phyloP scores from a whole-genome alignment of 768 basidiomycete genomes.

The Mycena rosella region DNA sequence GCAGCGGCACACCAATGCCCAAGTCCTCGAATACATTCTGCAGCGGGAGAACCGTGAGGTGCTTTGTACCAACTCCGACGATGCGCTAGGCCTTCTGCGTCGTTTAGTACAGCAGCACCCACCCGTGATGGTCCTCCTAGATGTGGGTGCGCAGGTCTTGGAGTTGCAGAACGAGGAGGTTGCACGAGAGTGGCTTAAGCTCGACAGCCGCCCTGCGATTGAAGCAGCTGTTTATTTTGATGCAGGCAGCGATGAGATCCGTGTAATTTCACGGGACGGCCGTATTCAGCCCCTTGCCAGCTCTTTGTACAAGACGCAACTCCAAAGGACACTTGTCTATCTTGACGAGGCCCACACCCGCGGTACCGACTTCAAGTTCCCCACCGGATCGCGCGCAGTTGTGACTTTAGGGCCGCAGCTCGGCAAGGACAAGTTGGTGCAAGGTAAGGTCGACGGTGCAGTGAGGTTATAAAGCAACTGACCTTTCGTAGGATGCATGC shows the following conservation, averaged over 20 bases:
- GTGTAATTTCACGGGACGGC: slow-evolving; percentile 53
- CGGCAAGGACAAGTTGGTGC: slow-evolving; percentile 64
- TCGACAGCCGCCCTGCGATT: slow-evolving; percentile 37
- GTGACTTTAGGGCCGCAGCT: slow-evolving; percentile 65
- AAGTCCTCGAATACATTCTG: slow-evolving; percentile 54
- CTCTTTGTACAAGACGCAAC: slow-evolving; percentile 52
- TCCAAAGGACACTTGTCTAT: slow-evolving; percentile 59
- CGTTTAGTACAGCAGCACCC: slow-evolving; percentile 51
- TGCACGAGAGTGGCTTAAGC: slow-evolving; percentile 55
- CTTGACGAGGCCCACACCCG: slow-evolving; percentile 67
- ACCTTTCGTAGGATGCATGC: slow-evolving; percentile 59
- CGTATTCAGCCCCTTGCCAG: slow-evolving; percentile 49
- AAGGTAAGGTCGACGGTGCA: slow-evolving; percentile 52
- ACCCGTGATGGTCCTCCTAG: slow-evolving; percentile 61
- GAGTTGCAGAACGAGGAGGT: slow-evolving; percentile 60
- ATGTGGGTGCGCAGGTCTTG: slow-evolving; percentile 70
- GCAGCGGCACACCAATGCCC: slow-evolving; percentile 63
- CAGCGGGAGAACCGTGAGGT: slow-evolving; percentile 57
- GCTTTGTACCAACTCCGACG: slow-evolving; percentile 33
- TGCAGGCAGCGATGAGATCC: slow-evolving; percentile 49
- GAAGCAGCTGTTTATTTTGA: slow-evolving; percentile 61
- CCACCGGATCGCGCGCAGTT: slow-evolving; percentile 54
- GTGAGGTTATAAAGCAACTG: not conserved
- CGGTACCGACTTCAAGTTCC: slow-evolving; percentile 67
- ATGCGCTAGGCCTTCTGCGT: slow-evolving; percentile 44